Base-by-base conservation (phyloP, 2,329 filamentous ascomycete genomes). In the Penicillium sp. region DNA sequence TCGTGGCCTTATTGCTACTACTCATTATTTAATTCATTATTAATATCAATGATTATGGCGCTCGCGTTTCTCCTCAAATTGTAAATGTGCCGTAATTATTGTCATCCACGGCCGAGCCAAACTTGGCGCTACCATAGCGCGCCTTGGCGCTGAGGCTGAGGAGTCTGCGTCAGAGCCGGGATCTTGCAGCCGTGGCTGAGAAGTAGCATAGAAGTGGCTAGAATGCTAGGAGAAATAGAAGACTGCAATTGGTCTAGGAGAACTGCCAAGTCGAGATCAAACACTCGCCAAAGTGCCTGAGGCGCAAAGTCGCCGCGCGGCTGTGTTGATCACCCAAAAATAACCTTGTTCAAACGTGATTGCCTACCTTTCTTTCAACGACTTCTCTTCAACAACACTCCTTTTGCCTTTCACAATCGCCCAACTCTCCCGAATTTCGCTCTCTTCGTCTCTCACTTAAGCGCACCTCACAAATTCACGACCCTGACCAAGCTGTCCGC, bases 251-350 rank as follows among this genome's bases (percentile, higher is more conserved):
- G 47, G 46, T 43, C n/a, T 4, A 2, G 10, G 5, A n/a, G 23
- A 33, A 28, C 13, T 44, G 47, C 42, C 33, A 36, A 51, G 43
- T 10, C 6, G 4, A 21, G 6, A 28, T n/a, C 23, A n/a, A 10
- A 42, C 18, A 21, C 18, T 21, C 3, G 18, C 18, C 18, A 21
- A 21, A 21, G 18, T 21, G 18, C 18, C 18, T 3, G 3, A 21
- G 18, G 18, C 45, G 41, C 51, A 56, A 36, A 16, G 45, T 29
- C 49, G 53, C 55, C 60, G 58, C 60, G 61, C 60, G 61, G 61
- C 61, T 62, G 58, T 54, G 59, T 55, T 58, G 60, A 58, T 54
- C 53, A 42, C 55, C 61, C 60, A 59, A 64, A 64, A 64, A 61
- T 61, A 63, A 57, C 51, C 53, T 53, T 26, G 28, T 36, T 46